These are phyloP conservation scores for Leishmania mexicana DNA, from an alignment of 208 protist species.

Conservation along the genomic window DNA sequence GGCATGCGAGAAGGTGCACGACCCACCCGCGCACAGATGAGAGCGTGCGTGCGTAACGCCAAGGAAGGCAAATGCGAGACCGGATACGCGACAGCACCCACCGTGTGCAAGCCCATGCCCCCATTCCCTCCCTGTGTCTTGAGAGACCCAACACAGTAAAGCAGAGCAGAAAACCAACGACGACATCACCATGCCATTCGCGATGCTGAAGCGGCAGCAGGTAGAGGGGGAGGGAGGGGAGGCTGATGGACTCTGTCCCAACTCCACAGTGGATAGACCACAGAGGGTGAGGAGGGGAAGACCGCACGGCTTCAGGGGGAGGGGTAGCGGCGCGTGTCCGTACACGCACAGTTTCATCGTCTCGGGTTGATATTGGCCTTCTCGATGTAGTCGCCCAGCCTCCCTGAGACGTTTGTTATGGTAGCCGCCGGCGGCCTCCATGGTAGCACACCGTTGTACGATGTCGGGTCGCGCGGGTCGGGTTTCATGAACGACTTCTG, in stretches of 20 bases:
- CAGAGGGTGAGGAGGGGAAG: neutral
- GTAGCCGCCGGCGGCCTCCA: constrained; percentile 51
- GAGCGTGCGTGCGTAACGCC: neutral
- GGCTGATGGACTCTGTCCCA: neutral
- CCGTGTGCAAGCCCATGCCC: neutral
- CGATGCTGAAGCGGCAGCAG: neutral
- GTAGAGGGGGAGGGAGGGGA: neutral
- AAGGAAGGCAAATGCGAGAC: neutral
- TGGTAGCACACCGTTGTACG: constrained; percentile 73
- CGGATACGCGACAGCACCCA: neutral
- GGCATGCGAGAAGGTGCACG: no score
- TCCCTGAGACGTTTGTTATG: constrained; percentile 71
- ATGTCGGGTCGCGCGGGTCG: constrained; percentile 80
- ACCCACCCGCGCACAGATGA: no score
- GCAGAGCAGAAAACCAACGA: neutral
- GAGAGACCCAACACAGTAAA: neutral
- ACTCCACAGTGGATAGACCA: neutral
- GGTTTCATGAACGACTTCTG: constrained; percentile 62
- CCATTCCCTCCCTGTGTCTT: neutral
- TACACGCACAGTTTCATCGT: neutral
- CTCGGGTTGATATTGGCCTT: constrained; percentile 2
- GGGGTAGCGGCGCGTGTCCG: neutral
- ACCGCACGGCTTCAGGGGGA: neutral
- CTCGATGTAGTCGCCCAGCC: constrained; percentile 22
- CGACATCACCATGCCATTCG: neutral